A percentile compares a stretch with the other conserved stretches of the same genome.
phyloP scores from a whole-genome alignment of 1,284 basidiomycete genomes.

The Ustilago hordei region DNA sequence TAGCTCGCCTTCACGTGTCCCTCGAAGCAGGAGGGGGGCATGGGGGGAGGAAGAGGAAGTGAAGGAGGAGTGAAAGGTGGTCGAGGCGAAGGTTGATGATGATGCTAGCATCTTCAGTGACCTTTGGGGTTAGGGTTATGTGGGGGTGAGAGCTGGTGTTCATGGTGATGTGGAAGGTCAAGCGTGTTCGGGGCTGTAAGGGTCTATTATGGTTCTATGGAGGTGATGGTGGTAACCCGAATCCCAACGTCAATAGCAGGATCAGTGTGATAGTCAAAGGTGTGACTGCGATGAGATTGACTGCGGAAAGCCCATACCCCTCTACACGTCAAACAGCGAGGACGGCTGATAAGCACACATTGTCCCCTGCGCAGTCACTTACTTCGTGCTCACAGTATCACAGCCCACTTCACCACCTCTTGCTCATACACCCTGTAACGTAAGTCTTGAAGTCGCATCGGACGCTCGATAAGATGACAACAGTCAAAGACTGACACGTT shows the following conservation, averaged over 20 bases:
- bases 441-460: too few relatives aligned
- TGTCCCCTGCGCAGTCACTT: neutral
- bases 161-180: neutral
- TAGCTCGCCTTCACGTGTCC: slow-evolving; percentile 33
- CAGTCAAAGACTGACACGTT: too few relatives aligned
- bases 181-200: neutral
- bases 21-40: slow-evolving; percentile 22
- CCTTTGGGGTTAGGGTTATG: neutral
- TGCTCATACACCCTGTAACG: too few relatives aligned
- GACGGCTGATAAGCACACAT: neutral
- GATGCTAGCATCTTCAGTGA: slow-evolving; percentile 20
- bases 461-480: too few relatives aligned
- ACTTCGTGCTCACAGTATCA: neutral
- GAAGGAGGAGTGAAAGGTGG: neutral
- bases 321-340: neutral
- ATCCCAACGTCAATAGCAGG: too few relatives aligned
- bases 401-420: too few relatives aligned
- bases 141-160: neutral
- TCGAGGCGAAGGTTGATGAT: slow-evolving; percentile 11
- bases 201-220: neutral
- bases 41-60: neutral
- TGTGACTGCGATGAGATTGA: neutral
- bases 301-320: neutral
- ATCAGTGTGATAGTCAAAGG: too few relatives aligned
- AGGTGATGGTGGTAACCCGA: neutral